Evolutionary conservation across 805 yeast genomes (phyloP).

Genomic region (Citeromyces matritensis): DNA sequence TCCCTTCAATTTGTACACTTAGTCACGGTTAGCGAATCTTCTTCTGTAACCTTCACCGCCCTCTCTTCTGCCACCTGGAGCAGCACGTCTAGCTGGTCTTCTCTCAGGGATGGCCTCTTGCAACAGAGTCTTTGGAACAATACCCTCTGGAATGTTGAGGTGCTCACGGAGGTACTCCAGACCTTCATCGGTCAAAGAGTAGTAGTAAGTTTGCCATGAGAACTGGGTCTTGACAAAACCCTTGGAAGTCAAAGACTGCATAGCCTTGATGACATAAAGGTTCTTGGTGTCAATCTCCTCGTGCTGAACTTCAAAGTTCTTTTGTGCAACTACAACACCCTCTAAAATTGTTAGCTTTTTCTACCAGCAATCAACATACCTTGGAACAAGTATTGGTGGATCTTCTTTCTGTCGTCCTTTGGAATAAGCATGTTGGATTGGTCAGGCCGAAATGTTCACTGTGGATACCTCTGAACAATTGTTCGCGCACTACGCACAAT

Average conservation of each 20-base stretch:
- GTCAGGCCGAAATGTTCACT: too few species aligned
- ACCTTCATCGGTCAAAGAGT: conserved; percentile 99
- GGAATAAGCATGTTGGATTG: conserved; percentile 84
- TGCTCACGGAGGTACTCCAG: conserved; percentile 95
- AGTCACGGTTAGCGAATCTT: conserved; percentile 17
- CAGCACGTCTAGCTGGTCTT: conserved; percentile 25
- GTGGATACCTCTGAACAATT: too few species aligned
- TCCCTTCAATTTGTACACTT: conserved; percentile 3
- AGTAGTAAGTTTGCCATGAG: conserved; percentile 99
- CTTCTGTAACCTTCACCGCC: conserved; percentile 42
- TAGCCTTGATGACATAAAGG: conserved; percentile 96
- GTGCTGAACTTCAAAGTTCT: conserved; percentile 96
- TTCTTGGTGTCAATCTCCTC: conserved; percentile 97
- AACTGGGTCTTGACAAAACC: conserved; percentile 99
- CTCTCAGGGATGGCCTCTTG: conserved; percentile 80
- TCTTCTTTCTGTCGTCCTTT: conserved; percentile 98
- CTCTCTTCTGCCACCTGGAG: conserved; percentile 33
- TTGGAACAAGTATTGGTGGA: conserved; percentile 97
- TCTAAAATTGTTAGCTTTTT: conserved; percentile 40
- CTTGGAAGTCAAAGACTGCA: conserved; percentile 96
- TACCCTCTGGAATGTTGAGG: conserved; percentile 97
- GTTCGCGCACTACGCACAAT: too few species aligned
- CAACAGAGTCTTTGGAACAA: conserved; percentile 96
- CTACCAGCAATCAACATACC: conserved; percentile 39
- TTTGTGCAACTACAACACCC: conserved; percentile 99